Evolutionary conservation across 306 rosid species (phyloP), one percentile per base, ranked within the genome.

Genomic region (Chamaecrista fasciculata): DNA sequence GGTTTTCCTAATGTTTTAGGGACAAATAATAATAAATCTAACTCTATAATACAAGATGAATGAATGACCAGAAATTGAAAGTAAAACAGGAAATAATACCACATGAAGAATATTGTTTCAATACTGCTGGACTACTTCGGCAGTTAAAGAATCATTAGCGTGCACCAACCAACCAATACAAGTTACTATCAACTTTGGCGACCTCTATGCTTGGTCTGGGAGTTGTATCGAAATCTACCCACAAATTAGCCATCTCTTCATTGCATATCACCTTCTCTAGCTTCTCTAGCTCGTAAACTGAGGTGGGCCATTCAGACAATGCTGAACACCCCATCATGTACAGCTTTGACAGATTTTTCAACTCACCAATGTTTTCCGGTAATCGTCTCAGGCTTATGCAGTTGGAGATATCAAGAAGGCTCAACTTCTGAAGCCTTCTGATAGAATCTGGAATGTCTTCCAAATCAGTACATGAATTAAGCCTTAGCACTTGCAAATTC

Each of bases 401-500:
- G 40, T 77, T 44, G 1, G 78, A 83, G 28, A 80, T 70, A 63
- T 83, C 87, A 12, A 83, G 73, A 42, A 73, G 67, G 9, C 48
- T n/a, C 12, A 80, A 64, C 19, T 77, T 48, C 40, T 66, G 48
- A 34, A 83, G 82, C 31, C 59, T 73, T 61, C 14, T 8, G 3
- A 77, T 50, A 48, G 69, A 71, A 1, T 43, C 31, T 2, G 88
- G 76, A 51, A 77, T 47, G 47, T 74, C 33, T 66, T 0, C 12
- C 62, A 84, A 67, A 49, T 23, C 72, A 58, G 83, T 55, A 18
- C 88, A 84, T 9, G 73, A 66, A 37, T 61, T 71, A 18, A 84
- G 81, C 74, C 83, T 84, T 31, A 84, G 71, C 48, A 70, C 55
- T 74, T 67, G 74, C 62, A 84, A 71, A 36, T 80, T 80, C 74